These are phyloP conservation scores for Colletotrichum tamarilloi DNA, from an alignment of 2,329 filamentous ascomycete species.

Conservation along the genomic window DNA sequence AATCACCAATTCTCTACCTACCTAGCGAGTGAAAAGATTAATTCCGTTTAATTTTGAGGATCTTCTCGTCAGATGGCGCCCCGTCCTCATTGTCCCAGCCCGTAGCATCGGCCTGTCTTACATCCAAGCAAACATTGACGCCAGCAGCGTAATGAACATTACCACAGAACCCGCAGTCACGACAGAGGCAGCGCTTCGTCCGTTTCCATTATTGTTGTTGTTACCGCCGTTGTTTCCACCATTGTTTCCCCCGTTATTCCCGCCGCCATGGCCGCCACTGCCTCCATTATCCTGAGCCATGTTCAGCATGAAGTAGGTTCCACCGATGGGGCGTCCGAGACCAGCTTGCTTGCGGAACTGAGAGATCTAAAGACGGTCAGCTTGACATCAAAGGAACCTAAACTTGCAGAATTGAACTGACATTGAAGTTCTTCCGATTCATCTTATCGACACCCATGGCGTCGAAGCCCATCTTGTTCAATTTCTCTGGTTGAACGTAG, in stretches of 20 bases:
- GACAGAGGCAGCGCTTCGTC: slow-evolving; percentile 17
- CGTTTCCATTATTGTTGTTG: slow-evolving; percentile 11
- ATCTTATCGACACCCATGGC: slow-evolving; percentile 38
- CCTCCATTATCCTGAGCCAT: slow-evolving; percentile 27
- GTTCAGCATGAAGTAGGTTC: slow-evolving; percentile 43
- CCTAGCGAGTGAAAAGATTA: not conserved
- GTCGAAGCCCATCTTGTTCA: slow-evolving; percentile 41
- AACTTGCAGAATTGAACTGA: slow-evolving; percentile 14
- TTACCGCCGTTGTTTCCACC: not conserved
- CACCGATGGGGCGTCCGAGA: slow-evolving; percentile 42
- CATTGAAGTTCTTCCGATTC: slow-evolving; percentile 40
- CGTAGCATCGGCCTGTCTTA: not conserved
- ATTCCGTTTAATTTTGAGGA: not conserved
- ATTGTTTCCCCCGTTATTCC: not conserved
- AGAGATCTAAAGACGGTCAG: not conserved
- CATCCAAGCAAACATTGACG: slow-evolving; percentile 33
- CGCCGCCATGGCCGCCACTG: not conserved
- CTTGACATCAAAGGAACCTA: no score
- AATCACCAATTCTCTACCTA: not conserved
- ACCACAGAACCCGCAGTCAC: slow-evolving; percentile 17
- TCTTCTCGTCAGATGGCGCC: not conserved
- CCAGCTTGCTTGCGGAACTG: slow-evolving; percentile 24
- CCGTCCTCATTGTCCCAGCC: not conserved
- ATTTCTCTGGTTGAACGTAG: slow-evolving; percentile 40
- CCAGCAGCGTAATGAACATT: slow-evolving; percentile 24